Base-by-base conservation (phyloP, 1,284 basidiomycete species). In the Heterobasidion annosum region DNA sequence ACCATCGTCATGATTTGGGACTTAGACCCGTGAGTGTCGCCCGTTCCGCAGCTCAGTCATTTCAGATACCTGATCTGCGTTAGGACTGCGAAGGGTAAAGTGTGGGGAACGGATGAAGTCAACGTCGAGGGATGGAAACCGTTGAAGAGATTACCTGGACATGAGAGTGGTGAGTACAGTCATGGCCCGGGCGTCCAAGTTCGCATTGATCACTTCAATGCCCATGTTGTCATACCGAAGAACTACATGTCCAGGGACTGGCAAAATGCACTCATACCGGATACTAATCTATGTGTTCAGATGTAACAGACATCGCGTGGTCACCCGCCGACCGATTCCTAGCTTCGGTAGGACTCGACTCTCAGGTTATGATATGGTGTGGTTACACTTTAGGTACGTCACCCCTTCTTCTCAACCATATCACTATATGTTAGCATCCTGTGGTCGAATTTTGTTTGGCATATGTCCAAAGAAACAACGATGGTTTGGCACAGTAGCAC, bases 81-180 rank as follows among this genome's bases (percentile, higher is more conserved):
- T 61, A 93, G 91, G 25, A 78, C 78, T 43, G 86, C 89, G 32
- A 83, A 83, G 53, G 91, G 93, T 15, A 89, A 88, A 66, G 84
- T 94, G 2, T 97, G 91, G 82, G 93, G 94, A 2, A 88, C 90
- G 19, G 91, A 93, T 62, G 93, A 96, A 65, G 81, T 93, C 58
- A 97, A 96, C 66, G 81, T 98, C n/a, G 97, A 99, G 70, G 91
- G 89, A 37, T 99, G 96, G 96, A 96, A 95, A 66, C 91, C 94
- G 2, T 69, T 95, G 62, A 91, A 93, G 58, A 81, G 95, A 46
- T 73, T 99, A 2, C 90, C 93, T 32, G 97, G 93, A 0, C 96
- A 99, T 67, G 90, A 92, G 58, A 94, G 92, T 62, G 93, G 93
- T 93, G 55, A 54, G 73, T 64, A 13, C 10, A 25, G 25, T 25